Base-by-base conservation (phyloP, 2,329 filamentous ascomycete genomes). In the Zymoseptoria brevis region DNA sequence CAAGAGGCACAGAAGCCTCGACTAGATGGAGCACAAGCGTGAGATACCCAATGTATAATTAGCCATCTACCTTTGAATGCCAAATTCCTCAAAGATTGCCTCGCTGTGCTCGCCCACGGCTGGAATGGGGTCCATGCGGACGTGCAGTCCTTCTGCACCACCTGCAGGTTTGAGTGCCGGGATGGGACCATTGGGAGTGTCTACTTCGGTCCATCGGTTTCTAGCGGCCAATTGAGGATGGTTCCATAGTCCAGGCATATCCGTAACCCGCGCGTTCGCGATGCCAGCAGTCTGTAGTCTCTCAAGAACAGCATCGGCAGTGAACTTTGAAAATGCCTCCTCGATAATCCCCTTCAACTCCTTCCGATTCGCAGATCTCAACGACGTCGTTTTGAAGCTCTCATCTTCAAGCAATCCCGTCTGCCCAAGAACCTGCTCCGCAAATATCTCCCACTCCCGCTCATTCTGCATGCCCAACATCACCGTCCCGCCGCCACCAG, bases 391-490 rank as follows among this genome's bases (percentile, higher is more conserved):
- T 19, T 60, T 64, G 62, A 83, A 84, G 0, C 80, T 74, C 45
- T 72, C 60, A 57, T 83, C 79, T 1, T 71, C 71, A 0, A 75
- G 74, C 1, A 83, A 61, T 0, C 70, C 72, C 0, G 73, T 70
- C 51, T 77, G 71, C 0, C 70, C 72, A 3, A 84, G 69, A 1
- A 83, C 80, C 1, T 74, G 66, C 0, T 68, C 67, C 58, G 80
- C 82, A 11, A 84, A 76, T 5, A 72, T 79, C 1, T 64, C 70
- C 80, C 80, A 83, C 64, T 84, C 82, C 2, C 81, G 73, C 69
- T 83, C 81, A 60, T 83, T 83, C 64, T 84, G 82, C 21, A 84
- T 75, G 0, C 81, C 81, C 3, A 84, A 69, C 79, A 83, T 83
- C 13, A 83, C 80, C 0, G 77, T 75, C 2, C 65, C 65, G 0